These are phyloP conservation scores for Mangifera indica DNA, from an alignment of 345 rosid species.

Conservation along the genomic window DNA sequence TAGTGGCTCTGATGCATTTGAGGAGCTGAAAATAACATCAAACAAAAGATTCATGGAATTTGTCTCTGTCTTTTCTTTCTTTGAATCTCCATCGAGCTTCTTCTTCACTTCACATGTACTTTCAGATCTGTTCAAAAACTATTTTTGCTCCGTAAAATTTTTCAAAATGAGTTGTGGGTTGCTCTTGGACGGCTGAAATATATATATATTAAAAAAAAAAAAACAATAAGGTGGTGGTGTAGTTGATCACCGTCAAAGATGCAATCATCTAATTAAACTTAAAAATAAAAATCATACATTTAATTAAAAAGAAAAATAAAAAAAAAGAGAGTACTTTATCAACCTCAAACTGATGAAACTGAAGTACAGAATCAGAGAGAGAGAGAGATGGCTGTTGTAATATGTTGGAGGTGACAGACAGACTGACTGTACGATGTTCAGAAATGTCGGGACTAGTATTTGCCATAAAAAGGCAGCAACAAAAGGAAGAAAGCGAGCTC, in stretches of 20 bases:
- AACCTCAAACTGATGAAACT: not conserved
- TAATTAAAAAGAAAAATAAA: not conserved
- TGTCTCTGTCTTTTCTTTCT: not conserved
- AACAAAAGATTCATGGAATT: conserved; percentile 7
- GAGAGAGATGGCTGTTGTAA: conserved; percentile 9
- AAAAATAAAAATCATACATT: not conserved
- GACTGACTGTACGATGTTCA: conserved; percentile 39
- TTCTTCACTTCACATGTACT: not conserved
- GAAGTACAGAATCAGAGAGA: conserved; percentile 1
- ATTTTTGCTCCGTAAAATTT: conserved; percentile 1
- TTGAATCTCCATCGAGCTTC: not conserved
- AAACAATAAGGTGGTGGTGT: not conserved
- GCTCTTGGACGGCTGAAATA: conserved; percentile 20
- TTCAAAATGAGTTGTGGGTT: not conserved
- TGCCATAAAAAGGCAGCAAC: not conserved
- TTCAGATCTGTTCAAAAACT: conserved; percentile 26
- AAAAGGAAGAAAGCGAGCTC: too few species aligned
- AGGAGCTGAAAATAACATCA: conserved; percentile 9
- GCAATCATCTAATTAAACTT: not conserved
- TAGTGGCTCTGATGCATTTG: not conserved
- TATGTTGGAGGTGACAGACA: conserved; percentile 14
- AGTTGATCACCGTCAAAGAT: conserved; percentile 20
- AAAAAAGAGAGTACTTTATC: not conserved
- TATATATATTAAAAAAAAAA: not conserved
- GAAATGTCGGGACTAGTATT: conserved; percentile 36